phyloP scores from a whole-genome alignment of 805 yeast species.

The Candida arabinofermentans region DNA sequence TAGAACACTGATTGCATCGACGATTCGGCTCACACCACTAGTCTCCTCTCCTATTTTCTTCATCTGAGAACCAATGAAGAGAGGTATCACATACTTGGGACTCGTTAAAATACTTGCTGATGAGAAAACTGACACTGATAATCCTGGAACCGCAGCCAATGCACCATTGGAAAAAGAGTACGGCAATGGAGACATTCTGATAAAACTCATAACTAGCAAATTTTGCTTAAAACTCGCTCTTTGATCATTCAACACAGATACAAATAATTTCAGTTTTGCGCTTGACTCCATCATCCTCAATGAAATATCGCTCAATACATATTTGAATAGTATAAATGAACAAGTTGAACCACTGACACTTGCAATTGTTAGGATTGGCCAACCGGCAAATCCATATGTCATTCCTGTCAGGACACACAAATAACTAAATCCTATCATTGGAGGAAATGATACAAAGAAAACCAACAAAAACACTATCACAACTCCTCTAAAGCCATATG shows the following conservation, averaged over 20 bases:
- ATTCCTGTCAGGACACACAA: constrained; percentile 68
- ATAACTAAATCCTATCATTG: constrained; percentile 77
- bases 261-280: constrained; percentile 66
- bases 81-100: constrained; percentile 74
- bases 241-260: constrained; percentile 63
- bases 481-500: constrained; percentile 22
- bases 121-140: constrained; percentile 57
- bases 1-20: constrained; percentile 59
- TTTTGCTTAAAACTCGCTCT: constrained; percentile 43
- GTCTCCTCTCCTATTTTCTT: constrained; percentile 63
- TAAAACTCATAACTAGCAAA: constrained; percentile 61
- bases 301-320: constrained; percentile 54
- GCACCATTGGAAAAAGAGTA: constrained; percentile 92
- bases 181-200: constrained; percentile 88
- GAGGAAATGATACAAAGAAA: constrained; percentile 81
- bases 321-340: constrained; percentile 69
- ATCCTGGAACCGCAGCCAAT: constrained; percentile 79
- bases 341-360: constrained; percentile 69
- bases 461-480: constrained; percentile 48
- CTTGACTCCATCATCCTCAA: constrained; percentile 54
- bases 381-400: constrained; percentile 83
- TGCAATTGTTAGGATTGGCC: constrained; percentile 68
- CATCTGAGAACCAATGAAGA: constrained; percentile 74
- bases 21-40: constrained; percentile 39
- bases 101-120: constrained; percentile 72